A percentile compares a stretch with the other conserved stretches of the same genome.
Evolutionary conservation across 305 asterid genomes (phyloP).

Genomic region (Fraxinus dipetala): DNA sequence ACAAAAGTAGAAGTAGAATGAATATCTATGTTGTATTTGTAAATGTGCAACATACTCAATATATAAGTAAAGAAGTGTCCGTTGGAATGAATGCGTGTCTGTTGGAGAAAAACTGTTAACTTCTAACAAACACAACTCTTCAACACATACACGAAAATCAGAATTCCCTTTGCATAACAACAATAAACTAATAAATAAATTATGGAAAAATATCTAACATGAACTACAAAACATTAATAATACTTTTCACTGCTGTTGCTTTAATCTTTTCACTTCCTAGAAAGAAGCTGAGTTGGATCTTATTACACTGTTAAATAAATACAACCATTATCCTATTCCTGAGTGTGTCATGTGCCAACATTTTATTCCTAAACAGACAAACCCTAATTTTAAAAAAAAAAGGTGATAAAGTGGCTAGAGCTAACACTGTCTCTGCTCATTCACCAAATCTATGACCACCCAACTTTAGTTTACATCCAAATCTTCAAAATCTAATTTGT

Average conservation of each 20-base stretch:
- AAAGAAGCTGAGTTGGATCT: not conserved
- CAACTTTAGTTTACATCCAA: conserved; percentile 18
- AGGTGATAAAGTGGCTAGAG: conserved; percentile 36
- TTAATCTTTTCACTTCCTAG: not conserved
- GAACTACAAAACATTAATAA: not conserved
- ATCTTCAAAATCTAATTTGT: conserved; percentile 18
- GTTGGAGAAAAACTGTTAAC: too few relatives aligned
- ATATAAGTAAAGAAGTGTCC: too few relatives aligned
- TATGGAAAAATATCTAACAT: not conserved
- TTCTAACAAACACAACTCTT: too few relatives aligned
- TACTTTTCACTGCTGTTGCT: not conserved
- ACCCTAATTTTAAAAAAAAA: not conserved
- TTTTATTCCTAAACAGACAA: not conserved
- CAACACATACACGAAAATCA: too few relatives aligned
- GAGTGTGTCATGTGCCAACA: conserved; percentile 10
- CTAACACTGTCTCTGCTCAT: conserved; percentile 31
- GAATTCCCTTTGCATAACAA: too few relatives aligned
- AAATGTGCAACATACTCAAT: too few relatives aligned
- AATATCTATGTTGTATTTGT: too few relatives aligned
- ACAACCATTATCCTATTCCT: not conserved
- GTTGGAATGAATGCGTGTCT: too few relatives aligned
- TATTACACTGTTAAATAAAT: not conserved
- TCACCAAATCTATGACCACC: conserved; percentile 24
- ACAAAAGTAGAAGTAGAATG: too few relatives aligned
- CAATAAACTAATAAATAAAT: too few relatives aligned